These are phyloP conservation scores for Plasmopara viticola DNA, from an alignment of 352 stramenopile genomes.

Conservation along the genomic window DNA sequence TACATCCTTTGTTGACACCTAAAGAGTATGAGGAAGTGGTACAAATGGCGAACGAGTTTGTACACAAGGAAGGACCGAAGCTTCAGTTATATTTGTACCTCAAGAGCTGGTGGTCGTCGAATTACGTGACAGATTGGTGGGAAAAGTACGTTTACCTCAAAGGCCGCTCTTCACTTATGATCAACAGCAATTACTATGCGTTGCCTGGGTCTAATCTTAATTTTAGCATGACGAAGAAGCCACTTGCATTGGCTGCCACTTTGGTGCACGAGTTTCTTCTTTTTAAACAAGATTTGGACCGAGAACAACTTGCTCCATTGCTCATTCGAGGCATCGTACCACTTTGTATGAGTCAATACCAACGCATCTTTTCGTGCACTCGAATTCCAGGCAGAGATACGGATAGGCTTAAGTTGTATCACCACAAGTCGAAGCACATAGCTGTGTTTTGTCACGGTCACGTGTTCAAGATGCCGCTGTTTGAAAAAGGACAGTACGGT, in stretches of 20 bases:
- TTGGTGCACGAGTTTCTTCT: conserved; percentile 77
- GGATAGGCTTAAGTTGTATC: conserved; percentile 75
- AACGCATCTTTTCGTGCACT: conserved; percentile 86
- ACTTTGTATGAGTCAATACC: conserved; percentile 88
- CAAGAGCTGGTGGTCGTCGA: conserved; percentile 86
- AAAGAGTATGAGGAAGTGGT: conserved; percentile 87
- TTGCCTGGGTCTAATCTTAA: conserved; percentile 59
- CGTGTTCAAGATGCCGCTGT: conserved; percentile 86
- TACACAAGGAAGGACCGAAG: conserved; percentile 84
- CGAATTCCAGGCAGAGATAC: conserved; percentile 82
- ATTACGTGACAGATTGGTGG: conserved; percentile 90
- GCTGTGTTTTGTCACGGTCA: conserved; percentile 81
- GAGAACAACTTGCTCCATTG: conserved; percentile 73
- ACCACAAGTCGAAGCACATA: conserved; percentile 75
- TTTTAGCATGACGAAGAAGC: conserved; percentile 57
- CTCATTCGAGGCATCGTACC: conserved; percentile 82
- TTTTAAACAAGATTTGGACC: conserved; percentile 84
- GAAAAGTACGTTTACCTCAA: conserved; percentile 89
- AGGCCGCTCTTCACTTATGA: conserved; percentile 82
- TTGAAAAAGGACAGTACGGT: conserved; percentile 71
- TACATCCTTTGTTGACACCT: conserved; percentile 82
- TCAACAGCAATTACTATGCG: conserved; percentile 92
- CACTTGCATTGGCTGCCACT: conserved; percentile 51
- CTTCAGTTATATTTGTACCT: conserved; percentile 88
- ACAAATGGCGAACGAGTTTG: conserved; percentile 76